phyloP scores from a whole-genome alignment of 139 green algal genomes.

The Chlamydomonas incerta region DNA sequence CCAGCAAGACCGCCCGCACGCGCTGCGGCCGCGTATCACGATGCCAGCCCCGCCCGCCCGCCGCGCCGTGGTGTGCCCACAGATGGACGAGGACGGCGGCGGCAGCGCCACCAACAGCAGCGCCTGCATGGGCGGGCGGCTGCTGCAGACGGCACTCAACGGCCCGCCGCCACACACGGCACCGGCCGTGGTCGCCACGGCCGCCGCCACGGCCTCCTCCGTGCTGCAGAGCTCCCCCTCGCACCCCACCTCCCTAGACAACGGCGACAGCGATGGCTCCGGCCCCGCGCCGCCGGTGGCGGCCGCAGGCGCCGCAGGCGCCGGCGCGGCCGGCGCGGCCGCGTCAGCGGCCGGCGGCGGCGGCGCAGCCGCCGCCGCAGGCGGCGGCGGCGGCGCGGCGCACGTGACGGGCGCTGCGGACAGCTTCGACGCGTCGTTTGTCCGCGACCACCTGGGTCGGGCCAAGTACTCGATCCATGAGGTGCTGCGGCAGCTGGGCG shows the following conservation, averaged over 20 bases:
- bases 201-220: too few species aligned
- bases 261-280: too few species aligned
- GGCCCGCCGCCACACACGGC: too few species aligned
- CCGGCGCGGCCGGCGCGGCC: neutral
- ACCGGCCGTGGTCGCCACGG: too few species aligned
- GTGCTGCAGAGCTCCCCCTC: neutral
- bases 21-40: too few species aligned
- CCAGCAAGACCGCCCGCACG: too few species aligned
- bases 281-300: neutral
- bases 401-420: neutral
- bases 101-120: neutral
- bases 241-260: too few species aligned
- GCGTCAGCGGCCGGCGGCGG: neutral
- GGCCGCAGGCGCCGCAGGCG: too few species aligned
- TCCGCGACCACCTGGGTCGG: constrained; percentile 18
- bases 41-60: too few species aligned
- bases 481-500: constrained; percentile 33
- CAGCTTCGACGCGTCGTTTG: constrained; percentile 34
- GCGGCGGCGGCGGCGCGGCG: too few species aligned
- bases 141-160: neutral
- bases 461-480: constrained; percentile 35
- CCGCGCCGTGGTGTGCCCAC: too few species aligned
- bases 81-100: neutral
- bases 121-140: neutral
- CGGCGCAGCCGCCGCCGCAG: neutral